Percentiles rank a stretch among this genome's conserved stretches.
phyloP scores from a whole-genome alignment of 2,329 filamentous ascomycete species.

The Exophiala sideris region DNA sequence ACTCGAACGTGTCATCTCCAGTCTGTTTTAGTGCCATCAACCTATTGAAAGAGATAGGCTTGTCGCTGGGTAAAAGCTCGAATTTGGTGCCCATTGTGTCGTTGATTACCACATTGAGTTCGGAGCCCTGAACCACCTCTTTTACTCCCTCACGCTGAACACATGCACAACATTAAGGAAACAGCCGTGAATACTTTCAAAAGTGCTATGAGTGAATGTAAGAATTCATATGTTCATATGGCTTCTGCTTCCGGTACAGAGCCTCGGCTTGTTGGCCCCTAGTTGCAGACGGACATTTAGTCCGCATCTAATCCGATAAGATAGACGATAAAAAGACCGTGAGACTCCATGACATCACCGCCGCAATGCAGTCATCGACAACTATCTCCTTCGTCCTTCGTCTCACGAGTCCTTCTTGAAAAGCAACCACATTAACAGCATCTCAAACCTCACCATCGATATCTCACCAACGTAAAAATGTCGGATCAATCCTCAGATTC shows the following conservation, averaged over 20 bases:
- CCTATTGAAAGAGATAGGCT: slow-evolving; percentile 20
- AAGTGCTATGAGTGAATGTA: too few relatives aligned
- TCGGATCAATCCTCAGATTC: slow-evolving; percentile 16
- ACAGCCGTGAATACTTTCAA: too few relatives aligned
- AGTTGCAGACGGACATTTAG: not conserved
- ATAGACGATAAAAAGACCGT: not conserved
- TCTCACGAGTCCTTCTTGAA: too few relatives aligned
- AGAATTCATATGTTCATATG: too few relatives aligned
- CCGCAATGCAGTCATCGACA: not conserved
- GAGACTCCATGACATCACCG: not conserved
- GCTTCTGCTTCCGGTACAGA: too few relatives aligned
- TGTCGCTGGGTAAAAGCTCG: slow-evolving; percentile 11
- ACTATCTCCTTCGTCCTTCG: not conserved
- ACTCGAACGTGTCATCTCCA: slow-evolving; percentile 17
- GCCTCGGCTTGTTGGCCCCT: too few relatives aligned
- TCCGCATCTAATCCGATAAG: not conserved
- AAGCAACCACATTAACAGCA: too few relatives aligned
- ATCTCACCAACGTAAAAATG: too few relatives aligned
- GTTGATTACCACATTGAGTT: not conserved
- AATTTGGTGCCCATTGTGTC: slow-evolving; percentile 5
- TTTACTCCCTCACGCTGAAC: too few relatives aligned
- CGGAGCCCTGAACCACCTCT: too few relatives aligned
- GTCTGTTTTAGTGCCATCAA: slow-evolving; percentile 19
- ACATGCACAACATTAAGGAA: too few relatives aligned
- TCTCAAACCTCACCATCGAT: too few relatives aligned